Base-by-base conservation (phyloP, 2,329 filamentous ascomycete species). In the Coniochaeta pulveracea region DNA sequence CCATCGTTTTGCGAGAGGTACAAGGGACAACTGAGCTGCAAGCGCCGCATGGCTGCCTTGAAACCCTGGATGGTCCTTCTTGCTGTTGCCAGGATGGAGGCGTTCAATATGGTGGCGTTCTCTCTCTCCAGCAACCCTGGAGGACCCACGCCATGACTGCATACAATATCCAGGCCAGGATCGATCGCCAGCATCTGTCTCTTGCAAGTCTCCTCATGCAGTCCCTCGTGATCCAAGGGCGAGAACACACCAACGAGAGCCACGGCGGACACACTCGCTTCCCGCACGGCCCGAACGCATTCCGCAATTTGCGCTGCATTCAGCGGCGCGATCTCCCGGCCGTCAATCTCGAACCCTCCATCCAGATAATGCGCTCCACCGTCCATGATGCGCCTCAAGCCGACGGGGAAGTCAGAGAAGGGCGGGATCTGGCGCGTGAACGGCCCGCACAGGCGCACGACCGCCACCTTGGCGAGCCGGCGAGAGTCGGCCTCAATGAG, bases 81-180 rank as follows among this genome's bases (percentile, higher is more conserved):
- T 0, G 63, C 66, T 19, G 65, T 64, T 5, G 54, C 47, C 10
- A 69, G 50, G 30, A 72, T 63, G 6, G 66, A 60, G 3, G 66
- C 67, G 36, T 72, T 72, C 30, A 72, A 54, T 14, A 72, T 69
- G 3, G 64, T 64, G 4, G 68, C 67, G 48, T 72, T 72, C 43
- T 72, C 68, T 12, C 68, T 40, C 40, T 60, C 57, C 9, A 66
- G 39, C 1, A 66, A 44, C 1, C 64, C 64, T 0, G 58, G 57
- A 2, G 56, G 56, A 1, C 59, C 63, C 12, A 67, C 59, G 16
- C 57, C 49, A 22, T 58, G 54, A 1, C 61, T 64, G 38, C 58
- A 64, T 1, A 63, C 58, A 1, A 65, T 49, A 1, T 50, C 45
- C 0, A 62, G 39, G 4, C 39, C 41, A 1, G 61, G 58, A n/a